phyloP scores from a whole-genome alignment of 805 yeast species.

The Starmerella stigmatis region DNA sequence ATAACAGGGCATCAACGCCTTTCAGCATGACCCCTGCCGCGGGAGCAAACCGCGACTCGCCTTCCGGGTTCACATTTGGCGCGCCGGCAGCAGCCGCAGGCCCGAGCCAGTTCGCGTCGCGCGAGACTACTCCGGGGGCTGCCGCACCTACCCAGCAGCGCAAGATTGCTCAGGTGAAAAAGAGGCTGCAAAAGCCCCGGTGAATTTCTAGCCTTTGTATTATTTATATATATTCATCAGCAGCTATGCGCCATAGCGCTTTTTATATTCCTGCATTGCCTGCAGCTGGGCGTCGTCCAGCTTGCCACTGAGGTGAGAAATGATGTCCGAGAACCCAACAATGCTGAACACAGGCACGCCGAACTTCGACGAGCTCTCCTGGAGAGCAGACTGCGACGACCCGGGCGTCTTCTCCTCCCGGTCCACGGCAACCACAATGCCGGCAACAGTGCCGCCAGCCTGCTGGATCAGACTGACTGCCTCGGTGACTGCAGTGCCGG shows the following conservation, averaged over 20 bases:
- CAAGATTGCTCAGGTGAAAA: conserved; percentile 19
- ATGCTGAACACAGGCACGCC: conserved; percentile 77
- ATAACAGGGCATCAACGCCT: background rate
- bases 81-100: conserved; percentile 1
- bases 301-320: conserved; percentile 41
- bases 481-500: conserved; percentile 95
- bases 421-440: conserved; percentile 83
- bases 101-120: conserved; percentile 9
- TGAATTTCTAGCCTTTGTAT: background rate
- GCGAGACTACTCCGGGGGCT: conserved; percentile 17
- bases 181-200: conserved; percentile 12
- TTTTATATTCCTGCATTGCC: conserved; percentile 27
- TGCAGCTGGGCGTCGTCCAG: conserved; percentile 24
- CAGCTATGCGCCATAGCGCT: conserved; percentile 26
- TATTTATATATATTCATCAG: background rate
- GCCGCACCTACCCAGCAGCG: conserved; percentile 8
- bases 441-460: conserved; percentile 67
- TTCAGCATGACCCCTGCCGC: background rate
- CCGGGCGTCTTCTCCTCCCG: conserved; percentile 78
- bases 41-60: background rate
- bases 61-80: conserved; percentile 1
- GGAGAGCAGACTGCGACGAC: conserved; percentile 67
- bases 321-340: conserved; percentile 64
- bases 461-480: conserved; percentile 67
- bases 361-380: conserved; percentile 59